phyloP scores from a whole-genome alignment of 352 stramenopile species.

The Thalassiosira ordinaria region DNA sequence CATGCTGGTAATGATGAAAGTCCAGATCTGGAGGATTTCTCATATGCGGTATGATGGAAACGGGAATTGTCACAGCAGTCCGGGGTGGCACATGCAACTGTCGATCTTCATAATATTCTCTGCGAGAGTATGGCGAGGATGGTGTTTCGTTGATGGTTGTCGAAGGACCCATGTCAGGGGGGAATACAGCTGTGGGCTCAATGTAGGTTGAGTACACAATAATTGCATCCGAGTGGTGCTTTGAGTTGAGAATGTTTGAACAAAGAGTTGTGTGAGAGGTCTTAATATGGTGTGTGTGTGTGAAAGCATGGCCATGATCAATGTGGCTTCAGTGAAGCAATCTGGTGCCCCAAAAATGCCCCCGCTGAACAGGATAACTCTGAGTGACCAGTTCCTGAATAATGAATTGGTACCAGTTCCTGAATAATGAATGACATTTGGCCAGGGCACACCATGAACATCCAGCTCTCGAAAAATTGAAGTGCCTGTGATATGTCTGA shows the following conservation, averaged over 20 bases:
- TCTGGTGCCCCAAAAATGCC: too few species aligned
- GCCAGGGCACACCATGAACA: too few species aligned
- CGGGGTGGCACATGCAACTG: slow-evolving; percentile 44
- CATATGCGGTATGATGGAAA: slow-evolving; percentile 56
- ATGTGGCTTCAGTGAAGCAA: too few species aligned
- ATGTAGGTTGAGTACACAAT: slow-evolving; percentile 63
- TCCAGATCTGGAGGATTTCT: slow-evolving; percentile 25
- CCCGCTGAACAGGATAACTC: too few species aligned
- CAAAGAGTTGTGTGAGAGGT: too few species aligned
- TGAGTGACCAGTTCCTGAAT: too few species aligned
- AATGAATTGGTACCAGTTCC: too few species aligned
- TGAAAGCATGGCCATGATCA: too few species aligned
- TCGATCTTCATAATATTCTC: slow-evolving; percentile 25
- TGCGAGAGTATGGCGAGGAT: slow-evolving; percentile 31
- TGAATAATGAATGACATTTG: too few species aligned
- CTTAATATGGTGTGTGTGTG: too few species aligned
- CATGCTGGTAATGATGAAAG: not conserved
- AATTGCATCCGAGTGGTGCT: slow-evolving; percentile 54
- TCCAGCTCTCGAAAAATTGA: too few species aligned
- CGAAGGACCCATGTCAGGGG: slow-evolving; percentile 9
- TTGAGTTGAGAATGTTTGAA: slow-evolving; percentile 1
- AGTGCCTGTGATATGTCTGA: too few species aligned
- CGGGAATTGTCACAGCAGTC: slow-evolving; percentile 47
- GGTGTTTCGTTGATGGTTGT: slow-evolving; percentile 6
- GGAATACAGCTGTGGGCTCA: slow-evolving; percentile 55